A percentile compares a stretch with the other conserved stretches of the same genome.
These are phyloP conservation scores for Xylaria digitata DNA, from an alignment of 2,329 filamentous ascomycete genomes.

Conservation along the genomic window DNA sequence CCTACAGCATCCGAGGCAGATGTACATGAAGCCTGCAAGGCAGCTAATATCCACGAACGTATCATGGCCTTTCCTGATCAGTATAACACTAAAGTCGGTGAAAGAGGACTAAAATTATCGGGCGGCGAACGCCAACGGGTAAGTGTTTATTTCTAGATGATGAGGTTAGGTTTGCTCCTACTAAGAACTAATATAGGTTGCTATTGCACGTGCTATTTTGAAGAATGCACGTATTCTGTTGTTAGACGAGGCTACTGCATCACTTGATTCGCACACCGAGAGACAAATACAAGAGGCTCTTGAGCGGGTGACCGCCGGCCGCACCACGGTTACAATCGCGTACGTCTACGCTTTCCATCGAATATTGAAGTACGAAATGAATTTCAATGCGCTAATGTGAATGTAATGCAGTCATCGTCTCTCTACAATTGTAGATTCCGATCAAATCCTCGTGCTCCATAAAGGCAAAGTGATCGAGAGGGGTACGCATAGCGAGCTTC, in stretches of 20 bases:
- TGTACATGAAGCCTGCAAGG: slow-evolving; percentile 64
- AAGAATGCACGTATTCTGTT: slow-evolving; percentile 77
- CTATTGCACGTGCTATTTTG: slow-evolving; percentile 73
- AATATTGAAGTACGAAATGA: not conserved
- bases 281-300: slow-evolving; percentile 67
- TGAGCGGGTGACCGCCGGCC: slow-evolving; percentile 58
- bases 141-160: slow-evolving; percentile 28
- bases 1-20: slow-evolving; percentile 66
- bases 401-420: slow-evolving; percentile 59
- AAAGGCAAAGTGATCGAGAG: slow-evolving; percentile 63
- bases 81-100: slow-evolving; percentile 46
- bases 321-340: slow-evolving; percentile 66
- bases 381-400: slow-evolving; percentile 14
- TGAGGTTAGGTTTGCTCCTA: slow-evolving; percentile 1
- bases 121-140: slow-evolving; percentile 71
- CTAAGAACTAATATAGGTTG: slow-evolving; percentile 51
- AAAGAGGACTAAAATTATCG: slow-evolving; percentile 56
- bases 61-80: slow-evolving; percentile 65
- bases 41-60: slow-evolving; percentile 69
- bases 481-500: slow-evolving; percentile 61
- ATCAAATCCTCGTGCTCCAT: slow-evolving; percentile 66
- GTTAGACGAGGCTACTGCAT: slow-evolving; percentile 78
- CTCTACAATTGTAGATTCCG: slow-evolving; percentile 67
- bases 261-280: slow-evolving; percentile 72
- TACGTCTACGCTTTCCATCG: slow-evolving; percentile 43